Evolutionary conservation across 2,329 filamentous ascomycete genomes (phyloP).

Genomic region (Drechslerella coelobrocha): DNA sequence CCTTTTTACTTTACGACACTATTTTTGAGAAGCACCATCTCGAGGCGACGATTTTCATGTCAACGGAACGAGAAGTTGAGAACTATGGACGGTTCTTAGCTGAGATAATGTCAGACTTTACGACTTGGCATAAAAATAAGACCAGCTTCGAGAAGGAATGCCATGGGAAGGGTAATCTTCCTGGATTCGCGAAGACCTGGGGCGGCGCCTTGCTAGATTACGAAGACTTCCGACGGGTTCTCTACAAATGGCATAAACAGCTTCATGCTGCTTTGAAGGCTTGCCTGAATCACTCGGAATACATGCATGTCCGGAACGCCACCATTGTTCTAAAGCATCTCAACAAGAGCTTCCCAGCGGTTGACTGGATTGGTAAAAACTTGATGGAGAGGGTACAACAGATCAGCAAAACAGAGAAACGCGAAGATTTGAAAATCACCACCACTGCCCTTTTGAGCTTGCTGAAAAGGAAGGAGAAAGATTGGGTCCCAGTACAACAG

Average conservation of each 20-base stretch:
- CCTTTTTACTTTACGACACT: conserved; percentile 80
- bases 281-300: conserved; percentile 79
- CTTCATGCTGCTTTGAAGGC: conserved; percentile 79
- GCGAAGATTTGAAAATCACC: conserved; percentile 56
- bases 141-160: conserved; percentile 81
- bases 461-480: conserved; percentile 54
- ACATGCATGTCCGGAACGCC: conserved; percentile 97
- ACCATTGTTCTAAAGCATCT: conserved; percentile 86
- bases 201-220: conserved; percentile 75
- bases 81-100: conserved; percentile 91
- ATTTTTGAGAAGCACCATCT: conserved; percentile 84
- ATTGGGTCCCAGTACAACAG: conserved; percentile 54
- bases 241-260: conserved; percentile 89
- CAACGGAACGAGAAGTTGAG: conserved; percentile 87
- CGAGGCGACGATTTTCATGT: conserved; percentile 82
- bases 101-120: conserved; percentile 78
- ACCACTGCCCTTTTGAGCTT: conserved; percentile 54
- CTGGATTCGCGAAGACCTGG: conserved; percentile 72
- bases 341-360: conserved; percentile 80
- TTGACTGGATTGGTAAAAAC: conserved; percentile 80
- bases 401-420: conserved; percentile 54
- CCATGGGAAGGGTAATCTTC: conserved; percentile 70
- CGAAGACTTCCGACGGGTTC: conserved; percentile 81
- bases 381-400: conserved; percentile 54
- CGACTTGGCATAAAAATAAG: conserved; percentile 82